Conservation (phyloP, 2,329 filamentous ascomycete genomes). For the Kalaharituber pfeilii region DNA sequence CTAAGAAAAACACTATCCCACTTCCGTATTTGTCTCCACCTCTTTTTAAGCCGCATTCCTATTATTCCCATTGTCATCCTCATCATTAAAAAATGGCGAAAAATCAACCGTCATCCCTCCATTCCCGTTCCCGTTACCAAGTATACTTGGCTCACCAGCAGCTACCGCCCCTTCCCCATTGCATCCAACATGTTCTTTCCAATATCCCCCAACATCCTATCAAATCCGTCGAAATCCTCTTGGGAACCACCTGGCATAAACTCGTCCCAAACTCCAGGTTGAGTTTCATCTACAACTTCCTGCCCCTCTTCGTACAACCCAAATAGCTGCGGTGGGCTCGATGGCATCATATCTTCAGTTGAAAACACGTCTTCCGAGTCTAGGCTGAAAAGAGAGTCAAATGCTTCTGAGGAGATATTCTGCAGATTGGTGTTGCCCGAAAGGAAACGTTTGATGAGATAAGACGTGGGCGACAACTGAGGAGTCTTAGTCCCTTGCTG, state of each 20-base stretch:
- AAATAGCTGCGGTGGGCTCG: slow-evolving; percentile 30
- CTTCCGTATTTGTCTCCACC: neutral
- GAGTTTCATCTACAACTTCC: slow-evolving; percentile 11
- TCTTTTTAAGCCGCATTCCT: neutral
- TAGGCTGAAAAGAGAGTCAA: slow-evolving; percentile 14
- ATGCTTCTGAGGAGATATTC: slow-evolving; percentile 20
- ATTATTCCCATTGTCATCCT: neutral
- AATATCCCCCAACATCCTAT: slow-evolving; percentile 7
- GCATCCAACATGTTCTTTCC: slow-evolving; percentile 2
- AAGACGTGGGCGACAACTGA: slow-evolving; percentile 24
- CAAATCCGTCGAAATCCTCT: slow-evolving; percentile 9
- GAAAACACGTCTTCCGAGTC: slow-evolving; percentile 30
- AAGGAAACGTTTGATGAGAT: slow-evolving; percentile 26
- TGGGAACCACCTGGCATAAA: slow-evolving; percentile 10
- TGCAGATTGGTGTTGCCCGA: slow-evolving; percentile 25
- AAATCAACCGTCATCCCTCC: slow-evolving; percentile 5
- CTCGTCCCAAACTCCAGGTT: slow-evolving; percentile 9
- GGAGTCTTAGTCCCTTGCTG: slow-evolving; percentile 10
- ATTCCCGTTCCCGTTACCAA: neutral
- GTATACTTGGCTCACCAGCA: neutral
- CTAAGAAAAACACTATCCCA: too few relatives aligned
- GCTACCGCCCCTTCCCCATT: neutral
- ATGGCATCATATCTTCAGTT: slow-evolving; percentile 32
- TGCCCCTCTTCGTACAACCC: slow-evolving; percentile 24
- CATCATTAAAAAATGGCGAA: slow-evolving; percentile 5